Percentiles rank a stretch among this genome's conserved stretches.
phyloP scores from a whole-genome alignment of 352 stramenopile genomes.

The Thalassiosira pacifica region DNA sequence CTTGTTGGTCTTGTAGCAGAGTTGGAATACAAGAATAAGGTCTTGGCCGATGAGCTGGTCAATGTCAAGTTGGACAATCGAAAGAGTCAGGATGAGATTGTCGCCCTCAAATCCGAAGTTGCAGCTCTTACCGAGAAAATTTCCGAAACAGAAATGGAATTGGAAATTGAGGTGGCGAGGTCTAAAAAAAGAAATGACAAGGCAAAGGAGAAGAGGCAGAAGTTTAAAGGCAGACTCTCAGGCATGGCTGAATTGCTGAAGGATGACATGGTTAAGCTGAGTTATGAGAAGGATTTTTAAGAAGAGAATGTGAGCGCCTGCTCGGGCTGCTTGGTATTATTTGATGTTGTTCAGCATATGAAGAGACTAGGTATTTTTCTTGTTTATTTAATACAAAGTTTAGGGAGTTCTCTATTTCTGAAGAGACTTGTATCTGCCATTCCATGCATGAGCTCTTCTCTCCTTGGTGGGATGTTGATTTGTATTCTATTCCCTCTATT shows the following conservation, averaged over 20 bases:
- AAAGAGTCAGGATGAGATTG: constrained; percentile 21
- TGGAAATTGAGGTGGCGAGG: constrained; percentile 34
- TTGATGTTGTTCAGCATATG: no score
- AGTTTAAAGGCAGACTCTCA: constrained; percentile 37
- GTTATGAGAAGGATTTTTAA: constrained; percentile 5
- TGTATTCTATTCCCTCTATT: no score
- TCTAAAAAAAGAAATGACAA: constrained; percentile 25
- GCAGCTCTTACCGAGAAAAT: constrained; percentile 37
- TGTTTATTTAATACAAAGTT: no score
- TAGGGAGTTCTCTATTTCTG: no score
- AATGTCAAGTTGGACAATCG: not conserved
- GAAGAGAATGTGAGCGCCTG: constrained; percentile 2
- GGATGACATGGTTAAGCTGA: constrained; percentile 23
- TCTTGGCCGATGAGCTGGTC: constrained; percentile 2
- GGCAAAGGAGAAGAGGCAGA: constrained; percentile 37
- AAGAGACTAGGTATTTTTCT: no score
- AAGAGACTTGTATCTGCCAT: no score
- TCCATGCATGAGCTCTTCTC: no score
- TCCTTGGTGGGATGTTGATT: no score
- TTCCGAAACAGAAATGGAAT: constrained; percentile 31
- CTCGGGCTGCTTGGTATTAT: no score
- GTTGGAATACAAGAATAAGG: constrained; percentile 18
- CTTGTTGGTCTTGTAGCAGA: constrained; percentile 4
- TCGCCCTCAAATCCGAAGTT: constrained; percentile 23
- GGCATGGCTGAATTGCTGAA: constrained; percentile 34